Conservation (phyloP, 225 moss, liverwort and hornwort species). For the Polytrichum formosum region DNA sequence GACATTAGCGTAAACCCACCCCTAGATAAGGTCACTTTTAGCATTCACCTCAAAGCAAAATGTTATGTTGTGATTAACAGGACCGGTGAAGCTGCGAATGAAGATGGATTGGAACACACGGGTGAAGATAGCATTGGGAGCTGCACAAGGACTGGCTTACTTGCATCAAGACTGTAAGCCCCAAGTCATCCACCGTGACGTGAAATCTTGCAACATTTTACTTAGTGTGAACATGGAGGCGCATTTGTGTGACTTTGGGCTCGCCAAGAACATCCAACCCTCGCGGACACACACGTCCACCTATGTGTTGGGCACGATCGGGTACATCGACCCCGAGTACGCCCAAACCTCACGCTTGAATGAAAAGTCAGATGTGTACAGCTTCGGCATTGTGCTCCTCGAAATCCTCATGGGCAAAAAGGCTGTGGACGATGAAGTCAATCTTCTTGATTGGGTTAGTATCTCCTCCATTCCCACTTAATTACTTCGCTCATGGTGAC, state of each 20-base stretch:
- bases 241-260: conserved; percentile 84
- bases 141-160: conserved; percentile 90
- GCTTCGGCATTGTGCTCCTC: conserved; percentile 81
- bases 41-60: no score
- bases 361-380: conserved; percentile 86
- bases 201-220: conserved; percentile 84
- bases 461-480: no score
- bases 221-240: conserved; percentile 78
- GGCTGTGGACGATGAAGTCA: conserved; percentile 87
- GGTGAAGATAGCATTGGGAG: conserved; percentile 80
- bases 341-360: conserved; percentile 85
- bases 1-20: no score
- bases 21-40: no score
- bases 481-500: no score
- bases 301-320: conserved; percentile 83
- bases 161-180: conserved; percentile 89
- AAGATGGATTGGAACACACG: conserved; percentile 89
- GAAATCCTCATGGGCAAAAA: conserved; percentile 88
- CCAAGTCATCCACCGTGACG: conserved; percentile 86
- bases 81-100: conserved; percentile 49
- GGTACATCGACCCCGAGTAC: conserved; percentile 94
- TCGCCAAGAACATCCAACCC: conserved; percentile 79
- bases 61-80: conserved; percentile 5
- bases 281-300: conserved; percentile 82
- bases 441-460: conserved; percentile 73